Evolutionary conservation across 441 rosid genomes (phyloP).

Genomic region (Adansonia grandidieri): DNA sequence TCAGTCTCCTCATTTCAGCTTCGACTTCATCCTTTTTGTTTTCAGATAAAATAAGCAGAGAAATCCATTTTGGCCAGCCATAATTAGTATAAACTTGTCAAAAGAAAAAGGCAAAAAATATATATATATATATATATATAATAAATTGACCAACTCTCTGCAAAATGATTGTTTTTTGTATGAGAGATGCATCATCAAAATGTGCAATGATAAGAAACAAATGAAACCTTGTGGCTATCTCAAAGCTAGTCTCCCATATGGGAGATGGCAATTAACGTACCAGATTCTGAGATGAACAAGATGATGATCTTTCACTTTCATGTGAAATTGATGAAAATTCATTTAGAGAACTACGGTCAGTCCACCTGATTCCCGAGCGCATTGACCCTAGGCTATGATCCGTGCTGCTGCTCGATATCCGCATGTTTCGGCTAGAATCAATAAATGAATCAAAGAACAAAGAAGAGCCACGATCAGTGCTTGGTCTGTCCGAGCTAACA

Average conservation of each 20-base stretch:
- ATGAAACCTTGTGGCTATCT: background rate
- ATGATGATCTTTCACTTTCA: constrained; percentile 59
- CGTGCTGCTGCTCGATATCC: constrained; percentile 54
- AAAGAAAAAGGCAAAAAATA: too few species aligned
- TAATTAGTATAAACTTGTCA: background rate
- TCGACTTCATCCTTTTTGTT: constrained; percentile 74
- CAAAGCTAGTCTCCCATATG: background rate
- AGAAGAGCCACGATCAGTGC: constrained; percentile 64
- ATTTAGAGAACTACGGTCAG: constrained; percentile 43
- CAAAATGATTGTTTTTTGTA: too few species aligned
- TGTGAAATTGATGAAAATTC: constrained; percentile 63
- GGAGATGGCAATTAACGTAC: constrained; percentile 38
- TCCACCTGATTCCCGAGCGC: constrained; percentile 53
- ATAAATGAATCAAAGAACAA: constrained; percentile 45
- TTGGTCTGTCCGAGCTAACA: constrained; percentile 76
- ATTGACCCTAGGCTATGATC: constrained; percentile 65
- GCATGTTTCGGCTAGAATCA: constrained; percentile 47
- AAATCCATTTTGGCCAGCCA: background rate
- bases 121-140: too few species aligned
- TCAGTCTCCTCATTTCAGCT: constrained; percentile 85
- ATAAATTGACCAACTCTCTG: background rate
- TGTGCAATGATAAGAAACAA: background rate
- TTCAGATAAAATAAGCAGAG: constrained; percentile 25
- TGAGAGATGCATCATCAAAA: background rate
- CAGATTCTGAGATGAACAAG: constrained; percentile 57